Conservation (phyloP, 371 early-diverging fungal genomes). For the Mortierella sp. region DNA sequence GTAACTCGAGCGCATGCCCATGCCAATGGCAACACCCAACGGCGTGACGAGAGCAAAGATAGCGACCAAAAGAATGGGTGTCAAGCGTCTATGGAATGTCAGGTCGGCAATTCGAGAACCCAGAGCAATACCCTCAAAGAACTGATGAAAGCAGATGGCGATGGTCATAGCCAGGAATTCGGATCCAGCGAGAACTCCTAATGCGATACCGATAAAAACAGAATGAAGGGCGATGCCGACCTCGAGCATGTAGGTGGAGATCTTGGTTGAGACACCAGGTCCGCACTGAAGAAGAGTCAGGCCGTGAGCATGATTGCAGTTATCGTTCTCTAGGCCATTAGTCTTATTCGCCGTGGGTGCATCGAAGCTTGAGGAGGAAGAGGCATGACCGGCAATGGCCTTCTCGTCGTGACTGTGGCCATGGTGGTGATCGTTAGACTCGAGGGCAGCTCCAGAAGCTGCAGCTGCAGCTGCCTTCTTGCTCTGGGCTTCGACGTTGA, state of each 20-base stretch:
- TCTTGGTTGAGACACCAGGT: conserved; percentile 31
- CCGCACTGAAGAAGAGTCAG: conserved; percentile 36
- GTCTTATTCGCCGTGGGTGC: neutral
- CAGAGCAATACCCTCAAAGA: conserved; percentile 90
- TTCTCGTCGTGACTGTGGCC: conserved; percentile 6
- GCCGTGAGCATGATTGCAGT: conserved; percentile 40
- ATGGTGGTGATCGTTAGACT: conserved; percentile 18
- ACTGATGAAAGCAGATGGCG: conserved; percentile 91
- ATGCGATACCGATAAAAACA: conserved; percentile 85
- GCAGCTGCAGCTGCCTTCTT: conserved; percentile 21
- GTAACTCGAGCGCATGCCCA: conserved; percentile 71
- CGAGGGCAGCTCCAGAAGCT: conserved; percentile 7
- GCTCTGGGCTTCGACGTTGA: conserved; percentile 28
- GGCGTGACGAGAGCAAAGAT: conserved; percentile 75
- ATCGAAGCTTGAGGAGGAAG: neutral
- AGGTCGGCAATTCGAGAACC: conserved; percentile 78
- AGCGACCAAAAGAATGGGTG: conserved; percentile 58
- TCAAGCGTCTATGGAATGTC: conserved; percentile 37
- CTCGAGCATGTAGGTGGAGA: conserved; percentile 76
- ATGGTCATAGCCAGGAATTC: conserved; percentile 78
- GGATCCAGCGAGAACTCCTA: conserved; percentile 74
- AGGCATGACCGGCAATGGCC: conserved; percentile 6
- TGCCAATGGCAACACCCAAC: conserved; percentile 80
- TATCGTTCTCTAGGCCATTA: conserved; percentile 7
- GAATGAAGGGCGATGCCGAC: conserved; percentile 89